These are phyloP conservation scores for Chernovozyma aurita DNA, from an alignment of 1,139 yeast species.

Conservation along the genomic window DNA sequence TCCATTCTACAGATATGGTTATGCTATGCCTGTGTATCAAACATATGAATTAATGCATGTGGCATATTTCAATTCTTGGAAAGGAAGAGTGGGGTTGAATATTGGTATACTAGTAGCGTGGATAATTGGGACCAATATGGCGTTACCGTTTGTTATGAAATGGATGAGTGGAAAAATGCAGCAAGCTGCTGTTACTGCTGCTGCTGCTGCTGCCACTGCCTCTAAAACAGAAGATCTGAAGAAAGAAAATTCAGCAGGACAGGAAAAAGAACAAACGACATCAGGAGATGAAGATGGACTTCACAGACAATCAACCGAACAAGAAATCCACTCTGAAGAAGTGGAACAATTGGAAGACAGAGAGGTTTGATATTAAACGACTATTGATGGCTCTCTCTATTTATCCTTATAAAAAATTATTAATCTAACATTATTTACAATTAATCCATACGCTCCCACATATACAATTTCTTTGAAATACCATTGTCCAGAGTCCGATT, in stretches of 20 bases:
- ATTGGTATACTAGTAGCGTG: constrained; percentile 46
- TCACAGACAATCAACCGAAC: too few relatives aligned
- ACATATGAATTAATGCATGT: constrained; percentile 45
- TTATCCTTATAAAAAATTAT: too few relatives aligned
- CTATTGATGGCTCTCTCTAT: too few relatives aligned
- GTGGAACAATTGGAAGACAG: too few relatives aligned
- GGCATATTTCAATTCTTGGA: constrained; percentile 40
- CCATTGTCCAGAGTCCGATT: constrained; percentile 62
- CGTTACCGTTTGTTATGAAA: constrained; percentile 38
- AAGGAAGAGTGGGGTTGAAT: constrained; percentile 42
- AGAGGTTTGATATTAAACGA: too few relatives aligned
- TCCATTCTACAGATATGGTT: constrained; percentile 43
- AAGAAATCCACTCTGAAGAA: too few relatives aligned
- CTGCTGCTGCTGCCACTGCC: constrained; percentile 6
- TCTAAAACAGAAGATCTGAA: constrained; percentile 1
- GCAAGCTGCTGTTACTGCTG: constrained; percentile 9
- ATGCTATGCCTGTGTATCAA: constrained; percentile 49
- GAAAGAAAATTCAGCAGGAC: too few relatives aligned
- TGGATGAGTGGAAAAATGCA: constrained; percentile 18
- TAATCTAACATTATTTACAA: not conserved
- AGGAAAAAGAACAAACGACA: too few relatives aligned
- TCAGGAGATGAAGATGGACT: too few relatives aligned
- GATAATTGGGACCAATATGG: constrained; percentile 35
- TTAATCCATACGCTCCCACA: constrained; percentile 79
- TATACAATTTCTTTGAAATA: constrained; percentile 70